These are phyloP conservation scores for Daldinia sp. DNA, from an alignment of 2,329 filamentous ascomycete genomes.

Conservation along the genomic window DNA sequence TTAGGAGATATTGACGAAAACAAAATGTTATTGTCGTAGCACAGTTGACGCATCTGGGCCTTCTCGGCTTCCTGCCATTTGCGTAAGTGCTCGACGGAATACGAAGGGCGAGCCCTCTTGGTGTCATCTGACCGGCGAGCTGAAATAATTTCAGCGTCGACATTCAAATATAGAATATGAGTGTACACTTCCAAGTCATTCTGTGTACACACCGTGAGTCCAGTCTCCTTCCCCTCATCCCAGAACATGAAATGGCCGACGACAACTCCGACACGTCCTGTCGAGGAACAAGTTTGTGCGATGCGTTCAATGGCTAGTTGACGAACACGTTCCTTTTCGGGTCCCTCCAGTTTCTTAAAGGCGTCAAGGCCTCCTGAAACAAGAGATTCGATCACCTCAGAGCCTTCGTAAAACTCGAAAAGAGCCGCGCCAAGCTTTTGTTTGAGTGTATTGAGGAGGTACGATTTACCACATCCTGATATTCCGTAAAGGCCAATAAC, in stretches of 20 bases:
- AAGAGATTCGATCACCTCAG: conserved; percentile 53
- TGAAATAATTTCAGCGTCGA: conserved; percentile 47
- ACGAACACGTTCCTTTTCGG: conserved; percentile 52
- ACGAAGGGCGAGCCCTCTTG: conserved; percentile 46
- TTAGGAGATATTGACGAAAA: conserved; percentile 49
- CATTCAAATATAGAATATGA: conserved; percentile 66
- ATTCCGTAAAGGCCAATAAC: conserved; percentile 39
- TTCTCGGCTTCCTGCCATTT: conserved; percentile 60
- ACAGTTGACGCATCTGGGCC: conserved; percentile 52
- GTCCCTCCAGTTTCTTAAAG: conserved; percentile 54
- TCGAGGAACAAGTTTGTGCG: conserved; percentile 46
- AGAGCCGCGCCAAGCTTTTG: conserved; percentile 43
- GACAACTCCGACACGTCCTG: conserved; percentile 55
- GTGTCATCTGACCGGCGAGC: conserved; percentile 51
- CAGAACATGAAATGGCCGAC: conserved; percentile 66
- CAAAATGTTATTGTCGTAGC: conserved; percentile 55
- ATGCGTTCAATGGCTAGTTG: conserved; percentile 57
- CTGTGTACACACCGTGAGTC: conserved; percentile 51
- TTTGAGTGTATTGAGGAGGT: conserved; percentile 51
- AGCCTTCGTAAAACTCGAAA: conserved; percentile 63
- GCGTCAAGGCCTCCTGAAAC: conserved; percentile 56
- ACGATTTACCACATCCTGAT: conserved; percentile 36
- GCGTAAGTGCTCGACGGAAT: conserved; percentile 48
- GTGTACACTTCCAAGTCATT: conserved; percentile 59
- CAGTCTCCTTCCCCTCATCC: conserved; percentile 47